Evolutionary conservation across 2,329 filamentous ascomycete species (phyloP).

Genomic region (Fusarium sororula): DNA sequence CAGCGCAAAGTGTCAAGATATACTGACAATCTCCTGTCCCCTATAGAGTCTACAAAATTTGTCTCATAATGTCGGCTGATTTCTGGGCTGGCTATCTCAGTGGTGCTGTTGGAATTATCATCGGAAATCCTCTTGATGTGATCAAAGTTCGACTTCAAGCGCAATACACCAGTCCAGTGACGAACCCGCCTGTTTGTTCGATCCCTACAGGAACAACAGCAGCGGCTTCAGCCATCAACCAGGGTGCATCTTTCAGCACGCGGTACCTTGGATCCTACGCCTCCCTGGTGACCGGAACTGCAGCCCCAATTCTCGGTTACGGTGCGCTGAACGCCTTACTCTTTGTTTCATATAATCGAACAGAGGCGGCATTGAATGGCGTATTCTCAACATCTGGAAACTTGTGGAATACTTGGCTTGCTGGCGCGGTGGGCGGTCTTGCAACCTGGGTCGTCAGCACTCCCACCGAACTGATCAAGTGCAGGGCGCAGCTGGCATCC

Average conservation of each 20-base stretch:
- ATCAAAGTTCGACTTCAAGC: slow-evolving; percentile 76
- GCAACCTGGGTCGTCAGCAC: slow-evolving; percentile 87
- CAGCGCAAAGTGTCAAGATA: slow-evolving; percentile 31
- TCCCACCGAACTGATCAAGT: slow-evolving; percentile 92
- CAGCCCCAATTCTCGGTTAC: slow-evolving; percentile 88
- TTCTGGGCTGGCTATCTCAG: slow-evolving; percentile 95
- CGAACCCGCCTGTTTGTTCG: slow-evolving; percentile 17
- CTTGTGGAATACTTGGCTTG: slow-evolving; percentile 76
- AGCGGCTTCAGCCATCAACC: slow-evolving; percentile 6
- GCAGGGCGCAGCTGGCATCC: slow-evolving; percentile 75
- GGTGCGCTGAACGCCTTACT: slow-evolving; percentile 90
- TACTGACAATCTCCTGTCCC: slow-evolving; percentile 11
- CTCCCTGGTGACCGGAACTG: slow-evolving; percentile 69
- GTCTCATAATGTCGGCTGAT: slow-evolving; percentile 77
- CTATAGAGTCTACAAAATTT: slow-evolving; percentile 5
- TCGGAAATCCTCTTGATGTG: slow-evolving; percentile 86
- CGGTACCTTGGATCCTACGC: slow-evolving; percentile 43
- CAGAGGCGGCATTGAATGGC: slow-evolving; percentile 68
- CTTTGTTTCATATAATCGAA: slow-evolving; percentile 90
- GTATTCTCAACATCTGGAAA: slow-evolving; percentile 51
- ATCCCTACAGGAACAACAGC: slow-evolving; percentile 5
- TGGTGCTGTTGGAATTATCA: slow-evolving; percentile 84
- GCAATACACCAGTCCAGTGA: slow-evolving; percentile 15
- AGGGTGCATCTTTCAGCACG: slow-evolving; percentile 5
- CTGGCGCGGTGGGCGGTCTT: slow-evolving; percentile 83